These are phyloP conservation scores for Aphanomyces invadans DNA, from an alignment of 352 stramenopile genomes.

Conservation along the genomic window DNA sequence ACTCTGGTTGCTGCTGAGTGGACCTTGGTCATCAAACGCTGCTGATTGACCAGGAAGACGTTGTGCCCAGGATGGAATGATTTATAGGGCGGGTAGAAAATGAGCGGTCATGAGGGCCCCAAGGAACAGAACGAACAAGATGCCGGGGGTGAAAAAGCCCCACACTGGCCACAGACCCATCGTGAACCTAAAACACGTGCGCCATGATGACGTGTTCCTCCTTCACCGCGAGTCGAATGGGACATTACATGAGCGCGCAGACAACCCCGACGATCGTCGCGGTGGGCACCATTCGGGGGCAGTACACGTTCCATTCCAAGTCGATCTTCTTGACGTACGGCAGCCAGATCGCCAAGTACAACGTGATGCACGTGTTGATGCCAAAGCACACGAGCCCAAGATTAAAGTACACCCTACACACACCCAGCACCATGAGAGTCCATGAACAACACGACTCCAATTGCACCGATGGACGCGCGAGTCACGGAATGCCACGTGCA, in stretches of 20 bases:
- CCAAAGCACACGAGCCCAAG: constrained; percentile 66
- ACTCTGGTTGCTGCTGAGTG: no score
- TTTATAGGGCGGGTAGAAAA: constrained; percentile 85
- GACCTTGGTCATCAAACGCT: no score
- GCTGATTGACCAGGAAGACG: no score
- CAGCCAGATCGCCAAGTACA: constrained; percentile 81
- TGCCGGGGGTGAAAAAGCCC: constrained; percentile 85
- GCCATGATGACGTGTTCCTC: no score
- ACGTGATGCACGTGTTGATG: constrained; percentile 80
- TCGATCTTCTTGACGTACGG: constrained; percentile 74
- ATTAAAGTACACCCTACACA: constrained; percentile 72
- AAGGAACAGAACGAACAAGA: constrained; percentile 85
- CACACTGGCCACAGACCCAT: constrained; percentile 87
- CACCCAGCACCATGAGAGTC: no score
- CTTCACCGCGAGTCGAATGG: no score
- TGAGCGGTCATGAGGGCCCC: constrained; percentile 89
- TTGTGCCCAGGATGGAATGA: background rate
- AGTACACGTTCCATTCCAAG: constrained; percentile 89
- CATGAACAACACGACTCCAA: no score
- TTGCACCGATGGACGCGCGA: constrained; percentile 39
- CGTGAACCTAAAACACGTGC: constrained; percentile 49
- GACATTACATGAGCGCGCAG: constrained; percentile 30
- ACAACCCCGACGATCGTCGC: constrained; percentile 70
- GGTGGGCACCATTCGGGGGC: constrained; percentile 84
- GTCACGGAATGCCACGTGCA: constrained; percentile 60